phyloP scores from a whole-genome alignment of 2,329 filamentous ascomycete genomes.

The Elsinoe arachidis region DNA sequence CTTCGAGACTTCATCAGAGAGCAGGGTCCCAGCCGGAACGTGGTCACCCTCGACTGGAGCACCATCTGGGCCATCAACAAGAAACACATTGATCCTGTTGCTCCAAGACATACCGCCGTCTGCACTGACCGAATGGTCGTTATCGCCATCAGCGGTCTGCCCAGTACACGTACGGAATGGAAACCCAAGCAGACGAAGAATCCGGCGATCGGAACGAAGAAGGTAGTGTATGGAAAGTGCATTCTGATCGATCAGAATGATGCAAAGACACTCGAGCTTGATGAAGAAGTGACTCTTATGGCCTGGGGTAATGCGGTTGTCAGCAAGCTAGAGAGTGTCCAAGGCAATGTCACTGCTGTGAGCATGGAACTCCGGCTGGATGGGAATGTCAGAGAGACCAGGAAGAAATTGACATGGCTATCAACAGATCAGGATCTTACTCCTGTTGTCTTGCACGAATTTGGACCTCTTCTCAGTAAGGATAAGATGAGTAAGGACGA shows the following conservation, averaged over 20 bases:
- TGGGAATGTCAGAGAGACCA: conserved; percentile 81
- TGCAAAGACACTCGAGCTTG: conserved; percentile 63
- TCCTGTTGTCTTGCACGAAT: conserved; percentile 74
- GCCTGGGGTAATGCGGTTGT: conserved; percentile 81
- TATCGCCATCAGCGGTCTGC: conserved; percentile 45
- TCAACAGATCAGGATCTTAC: conserved; percentile 64
- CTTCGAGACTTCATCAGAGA: conserved; percentile 76
- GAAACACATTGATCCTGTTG: conserved; percentile 43
- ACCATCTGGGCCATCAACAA: conserved; percentile 49
- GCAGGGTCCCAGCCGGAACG: conserved; percentile 75
- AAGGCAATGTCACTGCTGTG: conserved; percentile 50
- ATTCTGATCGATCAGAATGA: conserved; percentile 75
- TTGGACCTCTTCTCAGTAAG: conserved; percentile 69
- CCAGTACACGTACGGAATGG: conserved; percentile 58
- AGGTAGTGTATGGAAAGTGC: conserved; percentile 64
- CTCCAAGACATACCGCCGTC: conserved; percentile 47
- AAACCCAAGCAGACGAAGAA: conserved; percentile 82
- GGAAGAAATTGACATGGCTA: conserved; percentile 90
- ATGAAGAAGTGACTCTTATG: conserved; percentile 87
- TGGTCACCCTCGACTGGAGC: conserved; percentile 77
- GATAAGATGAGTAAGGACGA: conserved; percentile 88
- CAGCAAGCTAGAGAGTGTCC: conserved; percentile 46
- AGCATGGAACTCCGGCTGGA: conserved; percentile 72
- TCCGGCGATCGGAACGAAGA: conserved; percentile 67
- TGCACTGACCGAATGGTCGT: conserved; percentile 62